Evolutionary conservation across 257 asterid genomes (phyloP), one percentile per base, ranked within the genome.

Genomic region (Solanum clarkiae): DNA sequence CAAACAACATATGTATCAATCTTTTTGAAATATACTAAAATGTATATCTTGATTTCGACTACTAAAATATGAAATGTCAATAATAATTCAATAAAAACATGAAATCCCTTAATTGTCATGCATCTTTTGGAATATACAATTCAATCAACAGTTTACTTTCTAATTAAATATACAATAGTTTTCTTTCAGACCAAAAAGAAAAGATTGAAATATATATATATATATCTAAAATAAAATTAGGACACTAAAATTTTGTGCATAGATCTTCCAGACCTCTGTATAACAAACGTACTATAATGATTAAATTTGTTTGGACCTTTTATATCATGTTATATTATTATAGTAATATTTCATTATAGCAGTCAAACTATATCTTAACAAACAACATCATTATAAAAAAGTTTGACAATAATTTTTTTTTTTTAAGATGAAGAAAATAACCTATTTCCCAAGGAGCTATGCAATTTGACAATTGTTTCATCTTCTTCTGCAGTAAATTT

Each of bases 401-500:
- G 26, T 22, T 62, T 62, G 16, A 22, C 10, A 2, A 11, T 63
- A 63, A 62, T 11, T 63, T n/a, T n/a, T 2, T 29, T 29, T 29
- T 29, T 29, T 29, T 29, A 29, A 29, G 32, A 29, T 29, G 32
- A 29, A 56, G 18, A 15, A 18, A 56, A 53, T 15, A 45, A 92
- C 97, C 94, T 92, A 86, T 92, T 93, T 6, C 97, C 97, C 92
- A 90, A 22, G 18, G 95, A 80, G 47, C 92, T 90, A 36, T 90
- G 97, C 71, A 93, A 91, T 36, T 92, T 92, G 81, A 92, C 86
- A 26, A 93, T 91, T 63, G 80, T 83, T 42, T 92, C 93, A 80
- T 93, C 97, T 86, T 92, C 97, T 20, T 85, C 84, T 26, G 86
- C 42, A 5, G 95, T 83, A 51, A 93, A 86, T 8, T 91, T 92